These are phyloP conservation scores for Ganoderma leucocontextum DNA, from an alignment of 1,284 basidiomycete genomes.

Conservation along the genomic window DNA sequence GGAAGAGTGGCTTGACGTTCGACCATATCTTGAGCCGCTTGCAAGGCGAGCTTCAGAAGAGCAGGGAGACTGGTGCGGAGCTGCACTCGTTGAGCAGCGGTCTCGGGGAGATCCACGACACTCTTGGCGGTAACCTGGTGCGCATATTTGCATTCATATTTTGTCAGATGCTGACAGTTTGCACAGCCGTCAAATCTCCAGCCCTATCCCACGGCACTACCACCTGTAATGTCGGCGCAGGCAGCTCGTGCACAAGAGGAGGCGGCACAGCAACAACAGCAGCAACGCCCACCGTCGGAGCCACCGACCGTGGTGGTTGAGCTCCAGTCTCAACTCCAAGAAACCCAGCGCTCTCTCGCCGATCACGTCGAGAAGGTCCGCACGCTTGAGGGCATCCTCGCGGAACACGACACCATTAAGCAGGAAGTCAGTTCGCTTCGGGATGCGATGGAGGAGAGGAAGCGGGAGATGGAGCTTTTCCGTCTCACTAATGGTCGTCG, in stretches of 20 bases:
- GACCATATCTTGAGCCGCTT: constrained; percentile 84
- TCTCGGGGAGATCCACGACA: constrained; percentile 93
- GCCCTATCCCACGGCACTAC: constrained; percentile 67
- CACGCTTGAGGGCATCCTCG: constrained; percentile 82
- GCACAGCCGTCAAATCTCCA: constrained; percentile 64
- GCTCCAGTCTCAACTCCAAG: constrained; percentile 85
- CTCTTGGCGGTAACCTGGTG: constrained; percentile 85
- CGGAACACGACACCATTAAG: constrained; percentile 90
- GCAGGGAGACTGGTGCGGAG: constrained; percentile 93
- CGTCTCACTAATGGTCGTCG: constrained; percentile 38
- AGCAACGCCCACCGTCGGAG: constrained; percentile 36
- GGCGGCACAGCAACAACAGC: constrained; percentile 21
- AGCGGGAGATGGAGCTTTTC: constrained; percentile 45
- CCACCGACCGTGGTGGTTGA: constrained; percentile 58
- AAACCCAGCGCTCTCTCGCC: constrained; percentile 85
- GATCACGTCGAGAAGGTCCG: constrained; percentile 88
- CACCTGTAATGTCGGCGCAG: constrained; percentile 70
- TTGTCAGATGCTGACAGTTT: constrained; percentile 1
- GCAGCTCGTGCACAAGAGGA: constrained; percentile 45
- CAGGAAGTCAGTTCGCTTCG: constrained; percentile 79
- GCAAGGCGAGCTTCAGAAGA: constrained; percentile 93
- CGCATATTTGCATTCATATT: constrained; percentile 41
- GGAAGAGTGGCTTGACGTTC: constrained; percentile 82
- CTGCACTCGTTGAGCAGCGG: constrained; percentile 82
- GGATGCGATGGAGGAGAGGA: constrained; percentile 73